Evolutionary conservation across 352 stramenopile genomes (phyloP).

Genomic region (Pythium chondricola): DNA sequence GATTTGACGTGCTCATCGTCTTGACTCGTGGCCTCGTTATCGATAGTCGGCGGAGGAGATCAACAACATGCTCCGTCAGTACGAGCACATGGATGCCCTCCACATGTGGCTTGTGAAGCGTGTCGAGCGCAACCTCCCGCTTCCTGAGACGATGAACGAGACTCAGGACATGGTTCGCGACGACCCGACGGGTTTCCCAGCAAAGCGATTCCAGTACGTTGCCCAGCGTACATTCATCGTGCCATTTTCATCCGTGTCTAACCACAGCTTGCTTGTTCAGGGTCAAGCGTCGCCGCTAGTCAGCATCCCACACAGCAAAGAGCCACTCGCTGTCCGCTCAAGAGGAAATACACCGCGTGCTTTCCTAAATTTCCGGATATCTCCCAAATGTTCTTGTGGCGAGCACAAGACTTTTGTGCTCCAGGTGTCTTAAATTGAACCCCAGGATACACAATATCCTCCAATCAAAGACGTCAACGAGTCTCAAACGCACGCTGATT

Average conservation of each 20-base stretch:
- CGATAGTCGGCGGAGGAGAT: slow-evolving; percentile 74
- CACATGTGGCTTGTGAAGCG: slow-evolving; percentile 78
- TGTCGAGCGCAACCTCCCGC: slow-evolving; percentile 61
- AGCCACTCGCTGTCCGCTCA: neutral
- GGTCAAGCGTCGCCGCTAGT: slow-evolving; percentile 70
- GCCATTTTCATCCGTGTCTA: neutral
- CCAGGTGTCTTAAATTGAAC: neutral
- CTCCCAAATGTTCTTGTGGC: too few relatives aligned
- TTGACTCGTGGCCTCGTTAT: neutral
- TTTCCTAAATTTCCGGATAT: too few relatives aligned
- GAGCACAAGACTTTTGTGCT: too few relatives aligned
- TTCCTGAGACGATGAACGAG: slow-evolving; percentile 72
- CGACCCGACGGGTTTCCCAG: slow-evolving; percentile 81
- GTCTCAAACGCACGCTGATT: neutral
- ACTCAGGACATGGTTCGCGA: slow-evolving; percentile 74
- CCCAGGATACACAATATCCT: neutral
- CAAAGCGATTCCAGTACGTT: slow-evolving; percentile 73
- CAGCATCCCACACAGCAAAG: slow-evolving; percentile 4
- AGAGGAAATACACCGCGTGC: neutral
- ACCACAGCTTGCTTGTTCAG: slow-evolving; percentile 14
- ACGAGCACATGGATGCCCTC: slow-evolving; percentile 71
- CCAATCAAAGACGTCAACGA: neutral
- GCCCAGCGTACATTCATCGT: neutral
- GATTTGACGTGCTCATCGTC: neutral
- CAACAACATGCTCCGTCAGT: slow-evolving; percentile 83